A percentile compares a stretch with the other conserved stretches of the same genome.
These are phyloP conservation scores for Kandelia obovata DNA, from an alignment of 345 rosid genomes.

Conservation along the genomic window DNA sequence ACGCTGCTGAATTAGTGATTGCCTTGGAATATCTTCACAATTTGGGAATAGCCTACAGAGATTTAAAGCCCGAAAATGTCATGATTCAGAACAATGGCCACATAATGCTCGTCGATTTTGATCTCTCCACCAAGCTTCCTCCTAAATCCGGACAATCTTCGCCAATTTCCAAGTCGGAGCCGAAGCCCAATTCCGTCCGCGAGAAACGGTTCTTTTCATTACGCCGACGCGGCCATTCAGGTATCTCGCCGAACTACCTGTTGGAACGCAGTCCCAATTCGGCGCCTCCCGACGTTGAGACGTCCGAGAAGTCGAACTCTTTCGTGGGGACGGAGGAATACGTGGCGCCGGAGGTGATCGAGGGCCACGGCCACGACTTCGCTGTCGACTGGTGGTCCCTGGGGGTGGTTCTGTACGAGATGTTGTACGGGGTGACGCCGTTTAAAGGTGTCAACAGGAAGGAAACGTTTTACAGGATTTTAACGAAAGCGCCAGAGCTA, in stretches of 20 bases:
- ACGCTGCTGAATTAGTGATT: constrained; percentile 82
- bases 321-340: constrained; percentile 96
- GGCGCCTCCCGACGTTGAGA: constrained; percentile 17
- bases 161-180: constrained; percentile 3
- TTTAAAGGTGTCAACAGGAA: constrained; percentile 62
- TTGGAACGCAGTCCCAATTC: background rate
- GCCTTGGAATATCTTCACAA: constrained; percentile 74
- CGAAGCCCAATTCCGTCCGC: background rate
- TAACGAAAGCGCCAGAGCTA: constrained; percentile 50
- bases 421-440: constrained; percentile 85
- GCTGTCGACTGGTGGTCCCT: constrained; percentile 96
- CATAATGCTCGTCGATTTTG: constrained; percentile 91
- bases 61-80: constrained; percentile 83
- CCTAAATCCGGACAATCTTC: constrained; percentile 32
- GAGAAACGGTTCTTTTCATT: constrained; percentile 29
- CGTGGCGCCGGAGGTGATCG: constrained; percentile 79
- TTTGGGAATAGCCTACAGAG: constrained; percentile 71
- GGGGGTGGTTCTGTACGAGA: constrained; percentile 79
- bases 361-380: constrained; percentile 75
- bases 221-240: constrained; percentile 41
- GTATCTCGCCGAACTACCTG: constrained; percentile 36
- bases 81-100: constrained; percentile 84
- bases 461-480: constrained; percentile 62
- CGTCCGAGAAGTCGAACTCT: constrained; percentile 58
- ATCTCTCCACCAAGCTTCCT: constrained; percentile 70